A percentile compares a stretch with the other conserved stretches of the same genome.
Conservation (phyloP, 257 asterid genomes). For the Penstemon newberryi region DNA sequence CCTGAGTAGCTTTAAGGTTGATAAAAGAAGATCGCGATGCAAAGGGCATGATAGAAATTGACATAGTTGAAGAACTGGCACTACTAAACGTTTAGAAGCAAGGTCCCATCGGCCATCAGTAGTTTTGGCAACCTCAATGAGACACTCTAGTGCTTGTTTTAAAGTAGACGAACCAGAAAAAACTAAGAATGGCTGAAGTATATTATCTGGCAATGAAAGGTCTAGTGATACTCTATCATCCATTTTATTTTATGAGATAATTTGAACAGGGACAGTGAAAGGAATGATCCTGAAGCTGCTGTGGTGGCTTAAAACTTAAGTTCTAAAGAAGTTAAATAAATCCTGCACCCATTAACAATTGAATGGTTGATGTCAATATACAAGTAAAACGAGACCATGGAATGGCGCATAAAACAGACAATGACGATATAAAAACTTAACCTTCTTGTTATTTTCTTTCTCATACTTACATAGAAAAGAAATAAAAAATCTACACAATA, state of each 20-base stretch:
- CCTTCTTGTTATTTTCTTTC: too few relatives aligned
- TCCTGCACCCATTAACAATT: constrained; percentile 30
- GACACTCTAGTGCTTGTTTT: constrained; percentile 50
- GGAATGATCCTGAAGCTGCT: not conserved
- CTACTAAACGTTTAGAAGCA: constrained; percentile 44
- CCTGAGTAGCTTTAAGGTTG: constrained; percentile 65
- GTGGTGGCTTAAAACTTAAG: not conserved
- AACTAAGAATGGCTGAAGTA: constrained; percentile 38
- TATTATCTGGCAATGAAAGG: constrained; percentile 36
- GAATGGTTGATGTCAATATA: constrained; percentile 9
- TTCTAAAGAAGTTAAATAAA: not conserved
- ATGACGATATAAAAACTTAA: too few relatives aligned
- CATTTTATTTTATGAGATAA: constrained; percentile 27
- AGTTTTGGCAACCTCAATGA: constrained; percentile 57
- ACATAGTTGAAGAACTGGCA: constrained; percentile 53
- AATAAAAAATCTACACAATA: too few relatives aligned
- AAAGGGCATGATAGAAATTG: constrained; percentile 40
- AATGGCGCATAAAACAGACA: too few relatives aligned
- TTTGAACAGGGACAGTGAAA: not conserved
- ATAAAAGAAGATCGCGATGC: constrained; percentile 43
- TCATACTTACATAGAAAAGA: too few relatives aligned
- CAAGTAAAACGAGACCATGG: not conserved
- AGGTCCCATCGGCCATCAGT: constrained; percentile 59
- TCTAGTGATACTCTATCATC: constrained; percentile 26
- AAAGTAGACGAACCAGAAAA: constrained; percentile 43